A percentile compares a stretch with the other conserved stretches of the same genome.
These are phyloP conservation scores for Taphrina sp. DNA, from an alignment of 1,139 yeast genomes.

Conservation along the genomic window DNA sequence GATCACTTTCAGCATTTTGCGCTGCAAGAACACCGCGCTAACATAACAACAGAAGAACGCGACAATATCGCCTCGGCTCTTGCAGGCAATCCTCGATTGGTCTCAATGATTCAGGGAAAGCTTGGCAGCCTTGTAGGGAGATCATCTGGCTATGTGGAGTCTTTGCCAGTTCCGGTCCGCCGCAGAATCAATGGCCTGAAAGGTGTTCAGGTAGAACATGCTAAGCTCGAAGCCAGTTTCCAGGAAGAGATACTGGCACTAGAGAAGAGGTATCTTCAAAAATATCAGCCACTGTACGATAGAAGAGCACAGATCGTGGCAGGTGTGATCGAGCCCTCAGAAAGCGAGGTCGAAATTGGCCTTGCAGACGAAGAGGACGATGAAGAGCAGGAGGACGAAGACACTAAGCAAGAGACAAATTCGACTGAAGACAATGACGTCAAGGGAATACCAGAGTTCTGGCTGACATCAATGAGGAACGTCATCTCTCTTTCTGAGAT, in stretches of 20 bases:
- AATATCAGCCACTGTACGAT: slow-evolving; percentile 74
- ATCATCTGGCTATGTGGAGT: slow-evolving; percentile 80
- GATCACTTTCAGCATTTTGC: too few species aligned
- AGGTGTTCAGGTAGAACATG: slow-evolving; percentile 77
- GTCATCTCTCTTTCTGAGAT: slow-evolving; percentile 77
- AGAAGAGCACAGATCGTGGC: slow-evolving; percentile 69
- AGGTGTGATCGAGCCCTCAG: slow-evolving; percentile 75
- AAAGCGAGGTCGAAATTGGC: slow-evolving; percentile 76
- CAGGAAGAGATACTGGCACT: slow-evolving; percentile 83
- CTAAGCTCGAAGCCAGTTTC: slow-evolving; percentile 82
- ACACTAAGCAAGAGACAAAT: slow-evolving; percentile 28
- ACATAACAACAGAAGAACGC: slow-evolving; percentile 22
- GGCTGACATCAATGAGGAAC: slow-evolving; percentile 94
- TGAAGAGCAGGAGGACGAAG: slow-evolving; percentile 44
- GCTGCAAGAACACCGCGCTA: too few species aligned
- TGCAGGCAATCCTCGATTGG: slow-evolving; percentile 70
- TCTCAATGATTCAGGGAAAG: slow-evolving; percentile 87
- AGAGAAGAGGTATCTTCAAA: slow-evolving; percentile 73
- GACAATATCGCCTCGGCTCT: slow-evolving; percentile 48
- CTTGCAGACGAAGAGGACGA: slow-evolving; percentile 45
- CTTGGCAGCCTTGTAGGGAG: slow-evolving; percentile 80
- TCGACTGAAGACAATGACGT: slow-evolving; percentile 43
- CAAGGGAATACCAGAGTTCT: slow-evolving; percentile 87
- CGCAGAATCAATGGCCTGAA: slow-evolving; percentile 79
- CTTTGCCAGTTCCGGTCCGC: slow-evolving; percentile 70